Evolutionary conservation across 108 stramenopile genomes (phyloP).

Genomic region (Ochromonas danica): DNA sequence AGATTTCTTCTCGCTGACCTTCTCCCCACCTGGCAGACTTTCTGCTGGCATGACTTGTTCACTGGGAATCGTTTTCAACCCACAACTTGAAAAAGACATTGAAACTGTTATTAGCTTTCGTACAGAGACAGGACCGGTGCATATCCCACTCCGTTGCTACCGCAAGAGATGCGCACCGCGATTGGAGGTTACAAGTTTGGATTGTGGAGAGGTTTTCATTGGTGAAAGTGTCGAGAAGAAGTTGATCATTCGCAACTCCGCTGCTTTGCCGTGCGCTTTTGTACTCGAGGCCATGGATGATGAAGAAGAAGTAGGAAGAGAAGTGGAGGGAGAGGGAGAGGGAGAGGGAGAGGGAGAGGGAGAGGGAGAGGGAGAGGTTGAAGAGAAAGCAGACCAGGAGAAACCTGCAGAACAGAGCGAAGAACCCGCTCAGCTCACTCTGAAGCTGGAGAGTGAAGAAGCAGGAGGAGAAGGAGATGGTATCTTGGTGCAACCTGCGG

Average conservation of each 20-base stretch:
- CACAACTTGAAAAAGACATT: constrained; percentile 60
- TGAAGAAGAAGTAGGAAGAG: neutral
- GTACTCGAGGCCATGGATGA: constrained; percentile 19
- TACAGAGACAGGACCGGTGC: constrained; percentile 57
- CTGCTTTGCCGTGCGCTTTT: constrained; percentile 48
- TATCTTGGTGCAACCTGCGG: neutral
- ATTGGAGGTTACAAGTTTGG: constrained; percentile 21
- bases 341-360: neutral
- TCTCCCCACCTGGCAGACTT: constrained; percentile 57
- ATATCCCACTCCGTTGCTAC: constrained; percentile 51
- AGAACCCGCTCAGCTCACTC: neutral
- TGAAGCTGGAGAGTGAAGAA: neutral
- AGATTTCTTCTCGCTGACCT: constrained; percentile 59
- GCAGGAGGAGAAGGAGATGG: neutral
- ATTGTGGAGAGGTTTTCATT: constrained; percentile 51
- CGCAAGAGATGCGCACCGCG: constrained; percentile 44
- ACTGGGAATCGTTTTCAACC: constrained; percentile 55
- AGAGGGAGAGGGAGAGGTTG: neutral
- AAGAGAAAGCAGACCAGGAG: neutral
- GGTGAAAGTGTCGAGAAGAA: constrained; percentile 48
- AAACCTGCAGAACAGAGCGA: neutral
- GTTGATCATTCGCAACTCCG: constrained; percentile 48
- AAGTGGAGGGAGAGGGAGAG: neutral
- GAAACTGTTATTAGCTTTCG: constrained; percentile 43
- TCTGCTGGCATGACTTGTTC: constrained; percentile 58